A percentile compares a stretch with the other conserved stretches of the same genome.
Conservation (phyloP, 106 monocot genomes). For the Hemerocallis citrina region DNA sequence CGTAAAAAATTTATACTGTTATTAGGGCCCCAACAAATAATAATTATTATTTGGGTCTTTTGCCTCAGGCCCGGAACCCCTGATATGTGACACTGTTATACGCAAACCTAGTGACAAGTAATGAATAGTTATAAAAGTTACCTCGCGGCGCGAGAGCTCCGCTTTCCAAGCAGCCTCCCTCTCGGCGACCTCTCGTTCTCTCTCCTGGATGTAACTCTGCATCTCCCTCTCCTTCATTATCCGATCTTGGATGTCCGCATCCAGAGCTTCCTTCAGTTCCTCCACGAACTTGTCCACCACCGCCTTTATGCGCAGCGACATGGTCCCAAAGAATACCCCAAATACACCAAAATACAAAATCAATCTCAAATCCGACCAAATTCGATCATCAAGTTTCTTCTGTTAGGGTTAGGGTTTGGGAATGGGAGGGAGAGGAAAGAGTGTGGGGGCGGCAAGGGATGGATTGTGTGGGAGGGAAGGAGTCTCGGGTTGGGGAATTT, state of each 20-base stretch:
- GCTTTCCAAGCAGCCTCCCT: constrained; percentile 98
- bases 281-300: constrained; percentile 95
- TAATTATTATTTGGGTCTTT: too few relatives aligned
- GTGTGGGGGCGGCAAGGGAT: not conserved
- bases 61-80: too few relatives aligned
- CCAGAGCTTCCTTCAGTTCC: constrained; percentile 86
- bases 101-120: too few relatives aligned
- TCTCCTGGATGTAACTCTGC: constrained; percentile 96
- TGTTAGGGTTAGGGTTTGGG: not conserved
- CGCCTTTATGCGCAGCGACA: constrained; percentile 94
- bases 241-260: constrained; percentile 90
- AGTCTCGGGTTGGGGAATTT: too few relatives aligned
- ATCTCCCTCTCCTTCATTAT: constrained; percentile 99
- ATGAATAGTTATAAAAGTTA: constrained; percentile 8
- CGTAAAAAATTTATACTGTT: too few relatives aligned
- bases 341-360: too few relatives aligned
- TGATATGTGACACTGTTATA: too few relatives aligned
- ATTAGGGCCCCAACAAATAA: too few relatives aligned
- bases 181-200: constrained; percentile 95
- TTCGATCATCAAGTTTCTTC: not conserved
- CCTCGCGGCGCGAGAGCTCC: constrained; percentile 95
- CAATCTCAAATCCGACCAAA: not conserved
- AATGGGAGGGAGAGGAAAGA: not conserved
- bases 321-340: too few relatives aligned
- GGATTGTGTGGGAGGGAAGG: not conserved